These are phyloP conservation scores for Tricholoma terreum DNA, from an alignment of 768 basidiomycete genomes.

Conservation along the genomic window DNA sequence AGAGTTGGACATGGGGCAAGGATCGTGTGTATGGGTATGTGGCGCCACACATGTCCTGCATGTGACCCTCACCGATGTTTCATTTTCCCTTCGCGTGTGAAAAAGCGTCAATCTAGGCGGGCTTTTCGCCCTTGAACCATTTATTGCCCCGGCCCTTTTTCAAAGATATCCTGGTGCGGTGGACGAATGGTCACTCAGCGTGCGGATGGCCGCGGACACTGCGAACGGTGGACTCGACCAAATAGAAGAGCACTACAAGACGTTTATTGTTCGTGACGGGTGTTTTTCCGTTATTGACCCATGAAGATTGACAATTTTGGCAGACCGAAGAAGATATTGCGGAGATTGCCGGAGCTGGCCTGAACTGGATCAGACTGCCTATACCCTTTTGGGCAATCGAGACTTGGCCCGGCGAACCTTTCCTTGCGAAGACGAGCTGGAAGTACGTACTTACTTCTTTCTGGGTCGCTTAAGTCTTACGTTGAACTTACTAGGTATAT, in stretches of 20 bases:
- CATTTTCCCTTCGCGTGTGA: not conserved
- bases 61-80: constrained; percentile 10
- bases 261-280: constrained; percentile 65
- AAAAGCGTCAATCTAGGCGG: constrained; percentile 72
- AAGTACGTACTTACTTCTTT: constrained; percentile 40
- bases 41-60: not conserved
- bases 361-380: constrained; percentile 83
- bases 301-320: not conserved
- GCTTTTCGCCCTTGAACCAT: constrained; percentile 73
- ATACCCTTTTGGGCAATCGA: constrained; percentile 88
- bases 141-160: constrained; percentile 64
- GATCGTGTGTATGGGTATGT: constrained; percentile 62
- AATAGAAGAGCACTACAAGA: constrained; percentile 78
- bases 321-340: constrained; percentile 92
- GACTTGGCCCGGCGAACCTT: constrained; percentile 70
- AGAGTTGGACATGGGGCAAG: constrained; percentile 66
- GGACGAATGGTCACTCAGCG: constrained; percentile 76
- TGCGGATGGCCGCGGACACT: constrained; percentile 57
- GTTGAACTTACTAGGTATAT: constrained; percentile 53
- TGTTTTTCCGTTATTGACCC: not conserved
- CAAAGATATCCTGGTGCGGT: constrained; percentile 59
- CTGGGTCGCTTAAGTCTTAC: not conserved
- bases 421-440: constrained; percentile 73
- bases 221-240: constrained; percentile 47
- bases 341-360: constrained; percentile 81